phyloP scores from a whole-genome alignment of 164 flowering plant species.

The Macadamia tetraphylla region DNA sequence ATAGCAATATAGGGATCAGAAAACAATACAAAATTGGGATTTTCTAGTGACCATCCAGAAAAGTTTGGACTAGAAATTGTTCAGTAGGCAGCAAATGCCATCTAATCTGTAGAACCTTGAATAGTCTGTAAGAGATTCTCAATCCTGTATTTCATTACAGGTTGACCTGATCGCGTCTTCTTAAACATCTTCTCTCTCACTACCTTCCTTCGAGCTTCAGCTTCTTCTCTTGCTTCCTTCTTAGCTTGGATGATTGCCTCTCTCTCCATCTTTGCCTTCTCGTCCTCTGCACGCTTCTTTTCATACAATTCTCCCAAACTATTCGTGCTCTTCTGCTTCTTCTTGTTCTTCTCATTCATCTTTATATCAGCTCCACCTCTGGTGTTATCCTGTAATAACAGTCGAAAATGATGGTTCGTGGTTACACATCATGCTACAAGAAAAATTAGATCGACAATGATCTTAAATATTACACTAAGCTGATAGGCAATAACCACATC shows the following conservation, averaged over 20 bases:
- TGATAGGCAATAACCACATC: not conserved
- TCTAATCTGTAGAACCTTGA: constrained; percentile 32
- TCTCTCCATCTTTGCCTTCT: constrained; percentile 63
- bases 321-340: constrained; percentile 32
- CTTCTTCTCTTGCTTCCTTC: constrained; percentile 52
- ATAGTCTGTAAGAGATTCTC: constrained; percentile 64
- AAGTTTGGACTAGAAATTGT: too few relatives aligned
- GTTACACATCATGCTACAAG: not conserved
- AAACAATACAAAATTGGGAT: too few relatives aligned
- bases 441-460: not conserved
- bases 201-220: constrained; percentile 54
- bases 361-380: constrained; percentile 15
- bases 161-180: constrained; percentile 76
- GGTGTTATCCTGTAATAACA: constrained; percentile 29
- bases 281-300: constrained; percentile 55
- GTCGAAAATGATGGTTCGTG: not conserved
- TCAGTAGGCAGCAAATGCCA: not conserved
- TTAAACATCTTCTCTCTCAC: constrained; percentile 61
- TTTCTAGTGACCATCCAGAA: too few relatives aligned
- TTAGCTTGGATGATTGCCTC: constrained; percentile 54
- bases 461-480: not conserved
- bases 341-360: constrained; percentile 26
- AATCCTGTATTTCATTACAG: constrained; percentile 90
- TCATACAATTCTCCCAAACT: constrained; percentile 51
- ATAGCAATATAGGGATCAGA: too few relatives aligned